A percentile compares a stretch with the other conserved stretches of the same genome.
Evolutionary conservation across 306 rosid species (phyloP).

Genomic region (Vicia faba): DNA sequence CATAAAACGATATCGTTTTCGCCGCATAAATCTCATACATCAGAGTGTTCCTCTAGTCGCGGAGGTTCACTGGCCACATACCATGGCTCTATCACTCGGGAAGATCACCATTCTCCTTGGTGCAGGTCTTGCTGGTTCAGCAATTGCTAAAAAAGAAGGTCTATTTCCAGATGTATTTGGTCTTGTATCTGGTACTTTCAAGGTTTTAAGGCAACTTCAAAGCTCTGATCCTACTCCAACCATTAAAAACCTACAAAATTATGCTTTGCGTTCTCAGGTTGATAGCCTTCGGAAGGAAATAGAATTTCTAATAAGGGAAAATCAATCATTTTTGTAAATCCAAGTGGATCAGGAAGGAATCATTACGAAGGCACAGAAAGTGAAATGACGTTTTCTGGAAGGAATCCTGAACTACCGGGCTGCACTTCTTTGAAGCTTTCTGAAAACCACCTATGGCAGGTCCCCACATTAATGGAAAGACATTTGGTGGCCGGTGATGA

Average conservation of each 20-base stretch:
- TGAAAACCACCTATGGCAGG: neutral
- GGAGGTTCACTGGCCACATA: conserved; percentile 32
- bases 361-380: neutral
- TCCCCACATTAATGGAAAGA: neutral
- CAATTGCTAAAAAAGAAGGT: conserved; percentile 84
- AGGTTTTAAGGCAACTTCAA: conserved; percentile 63
- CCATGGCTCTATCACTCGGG: conserved; percentile 82
- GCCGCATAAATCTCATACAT: neutral
- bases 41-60: conserved; percentile 27
- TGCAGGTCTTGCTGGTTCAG: conserved; percentile 91
- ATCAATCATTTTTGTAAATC: conserved; percentile 65
- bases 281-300: conserved; percentile 70
- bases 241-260: conserved; percentile 62
- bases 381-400: neutral
- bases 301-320: conserved; percentile 54
- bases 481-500: no score
- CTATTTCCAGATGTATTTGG: conserved; percentile 58
- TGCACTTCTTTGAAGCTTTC: neutral
- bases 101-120: conserved; percentile 85
- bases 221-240: conserved; percentile 57
- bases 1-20: conserved; percentile 25
- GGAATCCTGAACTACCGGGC: neutral
- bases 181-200: conserved; percentile 73
- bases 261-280: conserved; percentile 86
- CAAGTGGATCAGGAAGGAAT: conserved; percentile 64